Percentiles rank a stretch among this genome's conserved stretches.
Evolutionary conservation across 2,329 filamentous ascomycete genomes (phyloP).

Genomic region (Calonectria henricotiae): DNA sequence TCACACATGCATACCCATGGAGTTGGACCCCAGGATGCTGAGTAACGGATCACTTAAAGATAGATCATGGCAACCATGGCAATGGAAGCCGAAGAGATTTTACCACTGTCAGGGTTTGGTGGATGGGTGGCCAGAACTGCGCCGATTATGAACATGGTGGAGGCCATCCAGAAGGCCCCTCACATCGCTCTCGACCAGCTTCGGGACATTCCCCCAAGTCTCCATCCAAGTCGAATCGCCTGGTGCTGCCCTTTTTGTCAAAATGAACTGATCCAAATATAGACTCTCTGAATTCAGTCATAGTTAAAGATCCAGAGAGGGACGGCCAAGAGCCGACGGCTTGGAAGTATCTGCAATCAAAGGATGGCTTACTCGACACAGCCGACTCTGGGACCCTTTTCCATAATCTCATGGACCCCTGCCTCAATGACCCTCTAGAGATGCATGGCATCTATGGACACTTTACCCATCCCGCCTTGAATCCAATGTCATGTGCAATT

Average conservation of each 20-base stretch:
- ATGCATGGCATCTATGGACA: background rate
- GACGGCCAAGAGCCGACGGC: conserved; percentile 7
- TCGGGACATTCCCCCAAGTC: too few species aligned
- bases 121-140: conserved; percentile 39
- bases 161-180: conserved; percentile 30
- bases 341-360: conserved; percentile 2
- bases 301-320: conserved; percentile 36
- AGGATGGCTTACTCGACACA: background rate
- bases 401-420: background rate
- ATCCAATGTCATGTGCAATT: background rate
- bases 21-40: conserved; percentile 41
- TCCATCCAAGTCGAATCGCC: background rate
- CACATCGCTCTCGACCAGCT: background rate
- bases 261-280: conserved; percentile 27
- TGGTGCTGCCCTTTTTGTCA: conserved; percentile 29
- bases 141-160: conserved; percentile 33
- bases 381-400: background rate
- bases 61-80: conserved; percentile 46
- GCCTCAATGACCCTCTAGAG: background rate
- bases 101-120: conserved; percentile 32
- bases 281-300: conserved; percentile 26
- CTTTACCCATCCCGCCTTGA: background rate
- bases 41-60: conserved; percentile 39
- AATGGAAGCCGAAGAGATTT: conserved; percentile 40
- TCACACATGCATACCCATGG: conserved; percentile 44